These are phyloP conservation scores for Aspergillus piperis DNA, from an alignment of 2,329 filamentous ascomycete genomes.

Conservation along the genomic window DNA sequence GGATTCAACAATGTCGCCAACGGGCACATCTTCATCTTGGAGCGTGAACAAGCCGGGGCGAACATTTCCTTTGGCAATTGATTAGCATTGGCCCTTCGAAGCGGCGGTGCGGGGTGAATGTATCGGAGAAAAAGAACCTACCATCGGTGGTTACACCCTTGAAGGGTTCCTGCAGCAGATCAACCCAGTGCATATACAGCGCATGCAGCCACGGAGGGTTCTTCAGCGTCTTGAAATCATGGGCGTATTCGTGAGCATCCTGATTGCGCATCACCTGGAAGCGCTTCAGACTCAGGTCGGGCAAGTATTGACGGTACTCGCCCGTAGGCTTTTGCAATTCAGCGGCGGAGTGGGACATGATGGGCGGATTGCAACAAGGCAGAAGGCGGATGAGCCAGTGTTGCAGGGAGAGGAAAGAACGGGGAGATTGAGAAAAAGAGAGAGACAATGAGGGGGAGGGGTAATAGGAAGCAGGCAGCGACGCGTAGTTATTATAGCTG, in stretches of 20 bases:
- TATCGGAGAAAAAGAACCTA: conserved; percentile 28
- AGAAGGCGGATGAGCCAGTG: not conserved
- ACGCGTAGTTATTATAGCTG: not conserved
- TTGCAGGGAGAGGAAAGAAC: not conserved
- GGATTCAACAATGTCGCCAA: conserved; percentile 57
- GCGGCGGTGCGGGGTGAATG: not conserved
- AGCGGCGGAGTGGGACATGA: conserved; percentile 5
- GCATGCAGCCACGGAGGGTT: conserved; percentile 68
- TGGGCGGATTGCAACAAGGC: not conserved
- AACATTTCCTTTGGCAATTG: conserved; percentile 47
- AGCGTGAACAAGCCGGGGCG: conserved; percentile 57
- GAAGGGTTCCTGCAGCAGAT: conserved; percentile 64
- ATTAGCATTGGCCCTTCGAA: not conserved
- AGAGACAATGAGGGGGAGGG: not conserved
- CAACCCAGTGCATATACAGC: conserved; percentile 61
- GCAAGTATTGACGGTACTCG: conserved; percentile 61
- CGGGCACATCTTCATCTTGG: conserved; percentile 65
- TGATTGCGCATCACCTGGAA: conserved; percentile 66
- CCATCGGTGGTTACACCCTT: conserved; percentile 71
- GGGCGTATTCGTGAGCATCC: conserved; percentile 63
- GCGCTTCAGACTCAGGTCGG: conserved; percentile 61
- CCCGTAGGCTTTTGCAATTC: conserved; percentile 7
- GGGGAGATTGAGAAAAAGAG: not conserved
- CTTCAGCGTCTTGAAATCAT: conserved; percentile 59
- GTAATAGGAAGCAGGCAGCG: not conserved